Conservation (phyloP, 345 rosid genomes). For the Eucalyptus victrix region DNA sequence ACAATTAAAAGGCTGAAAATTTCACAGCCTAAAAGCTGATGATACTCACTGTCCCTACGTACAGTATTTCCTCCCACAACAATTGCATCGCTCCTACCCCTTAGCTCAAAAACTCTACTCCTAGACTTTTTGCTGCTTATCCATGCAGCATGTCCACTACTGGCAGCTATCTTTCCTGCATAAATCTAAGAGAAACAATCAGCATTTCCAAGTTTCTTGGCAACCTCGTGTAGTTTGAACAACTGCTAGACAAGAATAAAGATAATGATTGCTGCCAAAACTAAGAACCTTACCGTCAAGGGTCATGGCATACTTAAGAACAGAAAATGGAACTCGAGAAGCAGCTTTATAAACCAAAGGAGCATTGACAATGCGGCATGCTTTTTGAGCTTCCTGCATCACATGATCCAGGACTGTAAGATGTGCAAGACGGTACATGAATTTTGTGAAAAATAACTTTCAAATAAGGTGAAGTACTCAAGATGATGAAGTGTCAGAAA, state of each 20-base stretch:
- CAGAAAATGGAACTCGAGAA: slow-evolving; percentile 78
- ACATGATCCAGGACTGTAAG: neutral
- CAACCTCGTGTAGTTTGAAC: neutral
- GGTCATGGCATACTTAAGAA: slow-evolving; percentile 96
- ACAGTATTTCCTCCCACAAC: slow-evolving; percentile 91
- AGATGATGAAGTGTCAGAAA: neutral
- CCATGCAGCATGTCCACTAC: slow-evolving; percentile 93
- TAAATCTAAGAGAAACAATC: neutral
- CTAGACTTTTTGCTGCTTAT: slow-evolving; percentile 82
- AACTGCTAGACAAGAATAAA: neutral
- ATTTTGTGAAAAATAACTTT: neutral
- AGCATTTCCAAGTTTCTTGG: neutral
- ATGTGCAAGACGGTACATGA: neutral
- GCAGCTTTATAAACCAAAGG: slow-evolving; percentile 79
- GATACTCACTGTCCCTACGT: slow-evolving; percentile 66
- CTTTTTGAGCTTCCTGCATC: slow-evolving; percentile 64
- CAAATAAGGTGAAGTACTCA: neutral
- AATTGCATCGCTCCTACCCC: slow-evolving; percentile 86
- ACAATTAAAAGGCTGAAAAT: neutral
- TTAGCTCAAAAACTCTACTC: slow-evolving; percentile 64
- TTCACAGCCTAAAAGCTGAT: neutral
- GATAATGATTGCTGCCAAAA: neutral
- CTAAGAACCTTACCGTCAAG: slow-evolving; percentile 61
- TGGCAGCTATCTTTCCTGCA: slow-evolving; percentile 88
- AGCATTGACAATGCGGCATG: slow-evolving; percentile 78